Base-by-base conservation (phyloP, 768 basidiomycete genomes). In the Hydnomerulius pinastri region DNA sequence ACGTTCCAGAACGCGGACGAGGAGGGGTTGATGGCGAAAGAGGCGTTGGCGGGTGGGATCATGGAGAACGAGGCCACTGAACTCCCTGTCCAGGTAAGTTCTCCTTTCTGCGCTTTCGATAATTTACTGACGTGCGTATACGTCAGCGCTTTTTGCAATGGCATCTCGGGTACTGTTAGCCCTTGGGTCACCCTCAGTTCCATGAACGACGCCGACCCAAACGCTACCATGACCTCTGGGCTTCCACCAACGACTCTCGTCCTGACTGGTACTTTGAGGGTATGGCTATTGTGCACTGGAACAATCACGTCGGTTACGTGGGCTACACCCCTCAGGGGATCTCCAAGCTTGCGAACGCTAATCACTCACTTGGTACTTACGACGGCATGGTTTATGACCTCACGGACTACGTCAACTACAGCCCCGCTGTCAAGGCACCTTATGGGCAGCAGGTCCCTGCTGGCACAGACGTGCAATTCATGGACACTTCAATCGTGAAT, bases 221-320 rank as follows among this genome's bases (percentile, higher is more conserved):
- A 94, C 60, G 76, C 87, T 99, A 98, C 66, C 97, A 98, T 66
- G 96, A 99, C 66, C 98, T 99, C 82, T 89, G 96, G 15, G 86
- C 86, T 0, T 85, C 77, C 64, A 87, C 86, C 29, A 88, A 85
- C 51, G 96, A 98, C 62, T 87, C 88, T 0, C 83, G 97, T 8
- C 96, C 97, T 0, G 97, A 99, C 64, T 99, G 97, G 97, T 99
- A 98, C 69, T 94, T 90, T 57, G 89, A 98, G 72, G 77, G 76
- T 51, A 98, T 99, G 97, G 89, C 90, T 3, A 68, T 81, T 63
- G 86, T 99, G 87, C 89, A 96, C 6, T 97, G 87, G 76, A 86
- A 83, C 46, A 83, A 83, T 59, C 89, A 95, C 32, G 80, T 85
- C 33, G 97, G 97, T 0, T 98, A 95, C 65, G 63, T 96, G 43